Base-by-base conservation (phyloP, 1,284 basidiomycete genomes). In the Thelephora terrestris region DNA sequence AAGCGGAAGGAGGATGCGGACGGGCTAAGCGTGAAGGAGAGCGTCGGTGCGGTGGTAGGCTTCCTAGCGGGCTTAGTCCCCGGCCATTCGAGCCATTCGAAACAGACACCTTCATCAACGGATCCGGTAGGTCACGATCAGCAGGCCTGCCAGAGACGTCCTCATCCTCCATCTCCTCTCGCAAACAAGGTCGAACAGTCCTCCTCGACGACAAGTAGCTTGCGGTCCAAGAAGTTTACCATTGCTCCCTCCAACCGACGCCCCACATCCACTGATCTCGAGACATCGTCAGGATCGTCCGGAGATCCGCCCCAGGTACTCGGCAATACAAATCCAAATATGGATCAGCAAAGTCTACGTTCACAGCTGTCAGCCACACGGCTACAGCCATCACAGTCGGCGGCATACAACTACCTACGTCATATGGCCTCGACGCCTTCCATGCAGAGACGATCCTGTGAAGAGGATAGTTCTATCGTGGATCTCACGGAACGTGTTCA, bases 391-490 rank as follows among this genome's bases (percentile, higher is more conserved):
- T 23, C 20, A 10, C 39, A 21, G 38, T 77, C 76, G 16, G 71
- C 73, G 25, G 81, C 82, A 6, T 72, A 73, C 9, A 74, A 77
- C 7, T 77, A 83, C 56, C 71, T 86, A 12, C 73, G 82, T 18
- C 82, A 84, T 56, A 83, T 85, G 69, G 74, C 74, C 1, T 85
- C 82, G 20, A 70, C 71, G 10, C 76, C 80, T 17, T 74, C 73
- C 53, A 75, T 84, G 46, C 64, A 70, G 14, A 57, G 39, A 36
- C 65, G 67, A 24, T 65, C 69, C 16, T 65, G 49, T 64, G 62
- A 4, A 68, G 70, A 21, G 64, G 27, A 62, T 50, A 43, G 60
- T 52, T 49, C 57, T 34, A 40, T 58, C 16, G 38, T 53, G 1
- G 43, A 43, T 23, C 42, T 48, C 24, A 42, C 52, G 9, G 57